These are phyloP conservation scores for Ceratobasidium papillatum DNA, from an alignment of 1,284 basidiomycete species.

Conservation along the genomic window DNA sequence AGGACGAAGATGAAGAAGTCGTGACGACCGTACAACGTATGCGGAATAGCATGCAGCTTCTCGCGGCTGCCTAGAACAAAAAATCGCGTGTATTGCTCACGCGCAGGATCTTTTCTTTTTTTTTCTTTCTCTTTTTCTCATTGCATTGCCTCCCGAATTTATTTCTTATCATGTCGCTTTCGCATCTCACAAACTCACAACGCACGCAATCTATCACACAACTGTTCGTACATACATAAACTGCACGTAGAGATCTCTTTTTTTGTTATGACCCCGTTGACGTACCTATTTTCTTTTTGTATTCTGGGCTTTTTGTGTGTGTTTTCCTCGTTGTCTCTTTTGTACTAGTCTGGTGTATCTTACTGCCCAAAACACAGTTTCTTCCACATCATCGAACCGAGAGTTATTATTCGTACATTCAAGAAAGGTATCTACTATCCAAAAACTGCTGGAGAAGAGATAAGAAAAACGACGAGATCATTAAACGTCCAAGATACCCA, in stretches of 20 bases:
- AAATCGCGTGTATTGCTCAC: not conserved
- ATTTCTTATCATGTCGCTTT: conserved; percentile 22
- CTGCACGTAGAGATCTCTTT: conserved; percentile 16
- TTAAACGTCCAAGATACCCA: conserved; percentile 55
- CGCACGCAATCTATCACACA: conserved; percentile 1
- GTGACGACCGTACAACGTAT: conserved; percentile 39
- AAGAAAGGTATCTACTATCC: not conserved
- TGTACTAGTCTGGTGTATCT: conserved; percentile 37
- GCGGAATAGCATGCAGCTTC: conserved; percentile 35
- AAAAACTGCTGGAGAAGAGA: not conserved
- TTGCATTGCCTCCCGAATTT: not conserved
- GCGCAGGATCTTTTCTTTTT: conserved; percentile 9
- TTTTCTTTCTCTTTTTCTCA: conserved; percentile 8
- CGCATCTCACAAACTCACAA: conserved; percentile 6
- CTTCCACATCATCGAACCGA: not conserved
- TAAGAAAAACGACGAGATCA: not conserved
- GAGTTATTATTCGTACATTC: not conserved
- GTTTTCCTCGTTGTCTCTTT: not conserved
- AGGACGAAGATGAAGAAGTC: conserved; percentile 33
- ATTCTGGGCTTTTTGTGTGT: conserved; percentile 18
- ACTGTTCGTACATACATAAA: conserved; percentile 31
- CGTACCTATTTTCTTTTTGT: conserved; percentile 13
- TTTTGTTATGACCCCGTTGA: conserved; percentile 10
- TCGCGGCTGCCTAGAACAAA: not conserved
- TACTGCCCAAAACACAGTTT: conserved; percentile 25